These are phyloP conservation scores for Psidium friedrichsthalianum DNA, from an alignment of 345 rosid genomes.

Conservation along the genomic window DNA sequence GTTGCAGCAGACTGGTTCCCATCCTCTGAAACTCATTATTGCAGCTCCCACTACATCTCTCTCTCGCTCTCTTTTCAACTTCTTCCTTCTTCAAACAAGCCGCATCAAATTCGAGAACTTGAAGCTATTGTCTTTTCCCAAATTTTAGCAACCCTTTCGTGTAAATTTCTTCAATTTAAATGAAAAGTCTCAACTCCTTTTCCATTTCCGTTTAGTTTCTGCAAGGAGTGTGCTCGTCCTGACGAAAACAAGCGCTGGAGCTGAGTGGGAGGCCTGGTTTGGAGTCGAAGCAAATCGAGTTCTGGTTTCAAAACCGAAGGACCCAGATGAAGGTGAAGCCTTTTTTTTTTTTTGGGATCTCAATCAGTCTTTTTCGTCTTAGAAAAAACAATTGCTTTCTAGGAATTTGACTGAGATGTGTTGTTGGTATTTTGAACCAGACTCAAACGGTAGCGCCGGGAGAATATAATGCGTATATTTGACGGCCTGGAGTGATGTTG, in stretches of 20 bases:
- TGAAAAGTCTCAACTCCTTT: background rate
- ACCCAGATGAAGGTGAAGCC: constrained; percentile 58
- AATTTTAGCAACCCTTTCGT: background rate
- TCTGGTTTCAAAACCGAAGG: constrained; percentile 73
- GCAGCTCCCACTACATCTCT: too few relatives aligned
- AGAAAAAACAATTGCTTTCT: background rate
- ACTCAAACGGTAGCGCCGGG: constrained; percentile 61
- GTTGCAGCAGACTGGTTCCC: too few relatives aligned
- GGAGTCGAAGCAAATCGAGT: constrained; percentile 50
- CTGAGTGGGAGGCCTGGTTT: constrained; percentile 40
- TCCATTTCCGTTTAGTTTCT: constrained; percentile 20
- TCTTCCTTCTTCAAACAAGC: constrained; percentile 16
- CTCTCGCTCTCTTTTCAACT: too few relatives aligned
- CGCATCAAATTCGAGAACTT: constrained; percentile 62
- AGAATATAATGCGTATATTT: constrained; percentile 19
- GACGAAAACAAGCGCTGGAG: constrained; percentile 49
- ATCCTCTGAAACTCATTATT: too few relatives aligned
- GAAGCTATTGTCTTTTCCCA: constrained; percentile 24
- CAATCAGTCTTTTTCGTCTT: background rate
- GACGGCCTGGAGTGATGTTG: too few relatives aligned
- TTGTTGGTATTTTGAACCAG: constrained; percentile 15
- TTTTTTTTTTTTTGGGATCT: background rate
- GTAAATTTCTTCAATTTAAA: background rate
- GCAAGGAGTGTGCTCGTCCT: constrained; percentile 57
- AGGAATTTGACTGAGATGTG: background rate